Evolutionary conservation across 2,329 filamentous ascomycete species (phyloP).

Genomic region (Penicillium sp.): DNA sequence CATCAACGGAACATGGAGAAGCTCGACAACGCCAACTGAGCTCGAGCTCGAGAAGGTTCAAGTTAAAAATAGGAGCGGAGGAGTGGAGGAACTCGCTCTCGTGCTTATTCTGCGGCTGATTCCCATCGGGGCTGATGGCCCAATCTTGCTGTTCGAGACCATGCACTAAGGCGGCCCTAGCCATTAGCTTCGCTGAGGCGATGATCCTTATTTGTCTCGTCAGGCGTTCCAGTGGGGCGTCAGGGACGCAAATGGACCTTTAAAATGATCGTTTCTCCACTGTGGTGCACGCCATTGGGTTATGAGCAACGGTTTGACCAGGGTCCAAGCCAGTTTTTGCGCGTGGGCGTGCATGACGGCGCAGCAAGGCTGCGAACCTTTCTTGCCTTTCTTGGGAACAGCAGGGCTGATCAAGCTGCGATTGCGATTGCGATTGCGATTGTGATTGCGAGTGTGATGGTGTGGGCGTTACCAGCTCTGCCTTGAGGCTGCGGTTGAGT

Average conservation of each 20-base stretch:
- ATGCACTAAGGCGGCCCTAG: neutral
- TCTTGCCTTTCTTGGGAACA: neutral
- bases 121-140: neutral
- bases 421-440: neutral
- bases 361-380: neutral
- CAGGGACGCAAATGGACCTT: neutral
- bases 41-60: neutral
- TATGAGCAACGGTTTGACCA: neutral
- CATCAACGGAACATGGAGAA: neutral
- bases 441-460: neutral
- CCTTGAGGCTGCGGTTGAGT: constrained; percentile 1
- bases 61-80: constrained; percentile 1
- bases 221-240: neutral
- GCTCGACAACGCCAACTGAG: neutral
- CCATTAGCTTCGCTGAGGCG: neutral
- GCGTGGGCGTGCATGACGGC: neutral
- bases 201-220: neutral
- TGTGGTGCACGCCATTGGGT: neutral
- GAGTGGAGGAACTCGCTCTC: neutral
- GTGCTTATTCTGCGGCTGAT: constrained; percentile 5
- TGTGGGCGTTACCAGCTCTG: neutral
- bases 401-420: neutral
- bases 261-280: constrained; percentile 1
- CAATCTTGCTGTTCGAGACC: neutral
- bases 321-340: neutral